Evolutionary conservation across 2,329 filamentous ascomycete species (phyloP).

Genomic region (Waltergamsia citrina): DNA sequence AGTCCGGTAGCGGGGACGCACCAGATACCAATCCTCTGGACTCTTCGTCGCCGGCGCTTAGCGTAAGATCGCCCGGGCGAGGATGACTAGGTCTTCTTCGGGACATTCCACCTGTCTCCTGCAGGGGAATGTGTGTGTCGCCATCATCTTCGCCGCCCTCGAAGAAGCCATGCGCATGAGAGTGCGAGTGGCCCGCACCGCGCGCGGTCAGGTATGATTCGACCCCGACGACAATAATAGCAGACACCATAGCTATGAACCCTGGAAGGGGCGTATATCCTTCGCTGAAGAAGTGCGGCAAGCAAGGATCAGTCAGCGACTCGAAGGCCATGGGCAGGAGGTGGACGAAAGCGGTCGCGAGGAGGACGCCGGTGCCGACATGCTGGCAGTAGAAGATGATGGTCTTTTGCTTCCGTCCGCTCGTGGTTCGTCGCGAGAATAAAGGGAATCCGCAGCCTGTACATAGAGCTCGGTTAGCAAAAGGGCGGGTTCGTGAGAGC

Average conservation of each 20-base stretch:
- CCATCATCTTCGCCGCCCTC: slow-evolving; percentile 31
- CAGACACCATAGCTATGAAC: slow-evolving; percentile 71
- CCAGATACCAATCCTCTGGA: slow-evolving; percentile 48
- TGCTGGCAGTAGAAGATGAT: slow-evolving; percentile 62
- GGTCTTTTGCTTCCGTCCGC: slow-evolving; percentile 45
- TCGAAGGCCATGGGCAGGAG: slow-evolving; percentile 59
- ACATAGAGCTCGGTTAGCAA: background rate
- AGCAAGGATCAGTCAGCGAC: slow-evolving; percentile 58
- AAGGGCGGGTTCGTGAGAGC: too few species aligned
- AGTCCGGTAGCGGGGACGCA: slow-evolving; percentile 47
- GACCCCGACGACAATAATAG: slow-evolving; percentile 72
- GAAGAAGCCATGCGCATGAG: slow-evolving; percentile 38
- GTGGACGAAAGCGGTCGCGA: slow-evolving; percentile 80
- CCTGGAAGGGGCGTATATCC: slow-evolving; percentile 75
- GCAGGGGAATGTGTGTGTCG: slow-evolving; percentile 11
- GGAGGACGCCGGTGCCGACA: slow-evolving; percentile 76
- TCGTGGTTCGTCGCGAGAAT: slow-evolving; percentile 48
- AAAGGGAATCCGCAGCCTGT: slow-evolving; percentile 58
- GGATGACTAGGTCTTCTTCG: slow-evolving; percentile 20
- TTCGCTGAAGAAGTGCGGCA: slow-evolving; percentile 70
- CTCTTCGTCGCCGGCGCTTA: slow-evolving; percentile 41
- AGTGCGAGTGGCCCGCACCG: slow-evolving; percentile 52
- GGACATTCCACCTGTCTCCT: slow-evolving; percentile 17
- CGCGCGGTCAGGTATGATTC: slow-evolving; percentile 82
- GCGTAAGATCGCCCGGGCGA: slow-evolving; percentile 37